Conservation (phyloP, 2,329 filamentous ascomycete species). For the Dactylonectria estremocensis region DNA sequence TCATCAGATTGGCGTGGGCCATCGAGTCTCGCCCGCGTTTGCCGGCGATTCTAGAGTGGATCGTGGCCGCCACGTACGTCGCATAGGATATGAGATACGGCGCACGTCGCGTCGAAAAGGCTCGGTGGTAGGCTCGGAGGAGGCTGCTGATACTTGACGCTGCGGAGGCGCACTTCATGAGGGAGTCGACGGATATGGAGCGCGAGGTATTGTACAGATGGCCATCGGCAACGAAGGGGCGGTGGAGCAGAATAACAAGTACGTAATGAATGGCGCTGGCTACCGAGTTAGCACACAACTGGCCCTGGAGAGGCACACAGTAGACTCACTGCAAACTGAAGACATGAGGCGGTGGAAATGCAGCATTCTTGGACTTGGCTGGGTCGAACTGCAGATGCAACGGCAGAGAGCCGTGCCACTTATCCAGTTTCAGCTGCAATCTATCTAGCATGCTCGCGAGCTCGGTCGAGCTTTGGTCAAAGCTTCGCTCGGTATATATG, state of each 20-base stretch:
- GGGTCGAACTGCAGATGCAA: constrained; percentile 57
- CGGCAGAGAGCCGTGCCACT: constrained; percentile 60
- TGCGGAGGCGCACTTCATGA: constrained; percentile 62
- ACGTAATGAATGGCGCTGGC: constrained; percentile 64
- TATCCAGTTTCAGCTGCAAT: constrained; percentile 54
- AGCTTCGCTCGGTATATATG: constrained; percentile 61
- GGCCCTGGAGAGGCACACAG: background rate
- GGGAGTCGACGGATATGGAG: constrained; percentile 60
- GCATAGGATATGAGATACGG: constrained; percentile 71
- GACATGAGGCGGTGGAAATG: constrained; percentile 60
- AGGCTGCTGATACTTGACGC: constrained; percentile 62
- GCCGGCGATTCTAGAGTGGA: constrained; percentile 66
- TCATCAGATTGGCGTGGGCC: constrained; percentile 57
- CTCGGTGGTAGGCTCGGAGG: constrained; percentile 60
- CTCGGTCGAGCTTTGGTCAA: constrained; percentile 52
- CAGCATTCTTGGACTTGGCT: constrained; percentile 11
- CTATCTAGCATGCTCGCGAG: constrained; percentile 55
- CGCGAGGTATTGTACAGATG: constrained; percentile 61
- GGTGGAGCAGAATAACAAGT: constrained; percentile 67
- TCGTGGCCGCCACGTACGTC: constrained; percentile 68
- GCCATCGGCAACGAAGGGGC: constrained; percentile 66
- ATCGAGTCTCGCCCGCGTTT: constrained; percentile 58
- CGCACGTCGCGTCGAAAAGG: constrained; percentile 62
- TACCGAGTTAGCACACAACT: background rate
- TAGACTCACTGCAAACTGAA: constrained; percentile 57